Evolutionary conservation across 257 asterid species (phyloP), one percentile per base, ranked within the genome.

Genomic region (Ilex aquifolium): DNA sequence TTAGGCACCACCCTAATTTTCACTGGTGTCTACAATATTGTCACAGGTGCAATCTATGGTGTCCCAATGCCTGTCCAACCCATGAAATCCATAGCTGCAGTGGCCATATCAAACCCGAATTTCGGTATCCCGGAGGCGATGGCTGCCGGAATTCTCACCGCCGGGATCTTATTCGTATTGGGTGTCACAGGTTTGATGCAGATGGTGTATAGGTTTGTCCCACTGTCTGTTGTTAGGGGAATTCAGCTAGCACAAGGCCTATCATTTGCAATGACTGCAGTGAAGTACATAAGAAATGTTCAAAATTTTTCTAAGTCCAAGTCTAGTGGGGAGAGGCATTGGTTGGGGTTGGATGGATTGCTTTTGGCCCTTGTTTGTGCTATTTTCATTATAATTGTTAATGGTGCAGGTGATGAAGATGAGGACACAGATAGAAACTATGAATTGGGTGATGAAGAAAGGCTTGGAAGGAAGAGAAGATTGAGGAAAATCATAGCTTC

Each of bases 141-240:
- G 96, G 91, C 96, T 5, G 84, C 94, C 9, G 95, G 96, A 27
- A 84, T 89, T 61, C 81, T 82, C 79, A 86, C 93, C 15, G 85
- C 70, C 6, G 93, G 72, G 46, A 77, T 80, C 42, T 48, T 89
- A 27, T 65, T 86, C 42, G 13, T 82, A 3, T 65, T 89, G 6
- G 95, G 95, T n/a, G 72, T 64, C 0, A 74, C 96, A 2, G 89
- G 91, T 2, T 70, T 84, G 67, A 86, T 89, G 96, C 70, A 61
- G 65, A 69, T 89, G 49, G 93, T 76, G 31, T 82, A 89, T 56
- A 77, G 70, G 54, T 64, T 86, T 31, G 74, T 86, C 56, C 96
- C 96, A 2, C 21, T 88, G 9, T 56, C 96, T 12, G 82, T 89
- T 30, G 95, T 86, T 1, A 73, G 96, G 54, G 96, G 96, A 58